Evolutionary conservation across 139 green algal genomes (phyloP), one percentile per base, ranked within the genome.

Genomic region (Coelastrella sp.): DNA sequence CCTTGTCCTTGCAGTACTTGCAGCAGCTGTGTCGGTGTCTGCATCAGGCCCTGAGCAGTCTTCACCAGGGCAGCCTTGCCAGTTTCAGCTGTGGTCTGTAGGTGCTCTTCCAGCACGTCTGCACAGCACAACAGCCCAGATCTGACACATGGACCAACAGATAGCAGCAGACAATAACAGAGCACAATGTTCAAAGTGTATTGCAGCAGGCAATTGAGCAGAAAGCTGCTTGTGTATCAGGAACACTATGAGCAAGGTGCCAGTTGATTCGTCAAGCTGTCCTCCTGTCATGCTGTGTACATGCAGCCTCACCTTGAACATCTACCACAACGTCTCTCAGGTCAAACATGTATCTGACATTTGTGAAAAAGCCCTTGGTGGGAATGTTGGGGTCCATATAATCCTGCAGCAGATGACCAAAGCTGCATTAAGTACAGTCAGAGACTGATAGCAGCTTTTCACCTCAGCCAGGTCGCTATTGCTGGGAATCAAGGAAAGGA

Each of bases 271-370:
- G n/a, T n/a, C n/a, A n/a, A n/a, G n/a, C n/a, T n/a, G n/a, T n/a
- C n/a, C n/a, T n/a, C n/a, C n/a, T n/a, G n/a, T n/a, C n/a, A n/a
- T n/a, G 48, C 48, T 57, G 17, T 15, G 17, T 11, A 57, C 48
- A 23, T 57, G 53, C 53, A 64, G 21, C 41, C 82, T 63, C 86
- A 88, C 85, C 90, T 30, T 86, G 68, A 57, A 95, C 86, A 85
- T 96, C 93, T 13, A 93, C 89, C 45, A 94, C 91, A 25, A 98
- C 94, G 79, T 98, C 95, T 2, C 85, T 19, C 32, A 97, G 85
- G 85, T 98, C 92, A 84, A 97, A 97, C 93, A 98, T 96, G 87
- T 96, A 90, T 5, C 84, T 80, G 38, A 98, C 63, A 79, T 95
- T 97, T 64, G 90, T 81, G 60, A 94, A 87, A 84, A 98, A 96